phyloP scores from a whole-genome alignment of 495 filamentous ascomycete genomes.

The Penicillium angulare region DNA sequence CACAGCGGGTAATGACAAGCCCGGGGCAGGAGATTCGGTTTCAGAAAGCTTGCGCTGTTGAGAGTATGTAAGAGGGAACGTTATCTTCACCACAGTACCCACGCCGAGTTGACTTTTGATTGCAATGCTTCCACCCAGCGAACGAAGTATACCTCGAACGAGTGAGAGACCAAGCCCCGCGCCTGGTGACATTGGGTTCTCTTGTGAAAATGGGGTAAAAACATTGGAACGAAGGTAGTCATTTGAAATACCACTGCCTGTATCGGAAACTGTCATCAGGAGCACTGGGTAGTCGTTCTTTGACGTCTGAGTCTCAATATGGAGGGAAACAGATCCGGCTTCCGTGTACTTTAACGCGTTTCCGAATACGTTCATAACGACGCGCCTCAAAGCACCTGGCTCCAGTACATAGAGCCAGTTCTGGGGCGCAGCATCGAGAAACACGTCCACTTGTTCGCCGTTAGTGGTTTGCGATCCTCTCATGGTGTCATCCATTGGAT shows the following conservation, averaged over 20 bases:
- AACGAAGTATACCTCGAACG: conserved; percentile 37
- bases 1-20: not conserved
- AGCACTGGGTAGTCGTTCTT: not conserved
- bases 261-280: conserved; percentile 22
- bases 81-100: conserved; percentile 23
- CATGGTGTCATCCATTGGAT: not conserved
- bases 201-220: conserved; percentile 46
- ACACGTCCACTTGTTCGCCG: conserved; percentile 52
- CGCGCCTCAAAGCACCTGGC: conserved; percentile 66
- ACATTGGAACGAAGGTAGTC: conserved; percentile 40
- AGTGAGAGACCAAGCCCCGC: conserved; percentile 40
- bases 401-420: conserved; percentile 62
- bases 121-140: conserved; percentile 37
- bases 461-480: not conserved
- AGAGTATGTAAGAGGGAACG: conserved; percentile 17
- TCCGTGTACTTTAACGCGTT: conserved; percentile 78
- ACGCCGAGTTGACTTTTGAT: conserved; percentile 33
- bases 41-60: conserved; percentile 27
- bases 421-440: conserved; percentile 59
- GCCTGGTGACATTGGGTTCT: conserved; percentile 40
- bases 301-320: conserved; percentile 32
- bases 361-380: conserved; percentile 77
- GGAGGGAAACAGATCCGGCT: conserved; percentile 61
- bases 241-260: conserved; percentile 39
- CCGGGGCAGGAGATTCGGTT: not conserved